These are phyloP conservation scores for Physaria fendleri DNA, from an alignment of 345 rosid species.

Conservation along the genomic window DNA sequence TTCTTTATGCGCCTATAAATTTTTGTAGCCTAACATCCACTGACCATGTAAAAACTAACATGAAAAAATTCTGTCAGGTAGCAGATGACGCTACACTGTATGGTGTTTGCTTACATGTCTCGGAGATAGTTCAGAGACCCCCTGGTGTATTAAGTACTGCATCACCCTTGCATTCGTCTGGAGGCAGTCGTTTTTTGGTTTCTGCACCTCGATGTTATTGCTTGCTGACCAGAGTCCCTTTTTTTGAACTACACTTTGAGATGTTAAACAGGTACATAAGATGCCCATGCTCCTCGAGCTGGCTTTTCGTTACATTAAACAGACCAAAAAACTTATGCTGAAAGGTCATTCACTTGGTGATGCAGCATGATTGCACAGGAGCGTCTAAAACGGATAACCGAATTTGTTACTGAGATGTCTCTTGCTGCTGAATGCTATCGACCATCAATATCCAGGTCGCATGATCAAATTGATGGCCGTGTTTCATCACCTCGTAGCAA, in stretches of 20 bases:
- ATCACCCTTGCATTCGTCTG: conserved; percentile 48
- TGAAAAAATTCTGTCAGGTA: conserved; percentile 45
- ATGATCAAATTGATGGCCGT: conserved; percentile 36
- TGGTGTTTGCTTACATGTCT: conserved; percentile 86
- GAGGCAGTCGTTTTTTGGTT: conserved; percentile 67
- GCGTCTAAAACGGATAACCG: conserved; percentile 87
- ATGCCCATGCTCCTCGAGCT: conserved; percentile 13
- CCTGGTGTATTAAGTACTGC: conserved; percentile 63
- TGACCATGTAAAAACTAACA: not conserved
- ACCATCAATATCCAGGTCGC: conserved; percentile 38
- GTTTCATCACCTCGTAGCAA: conserved; percentile 34
- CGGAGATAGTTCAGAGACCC: conserved; percentile 91
- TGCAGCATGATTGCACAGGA: conserved; percentile 97
- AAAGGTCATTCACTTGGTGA: conserved; percentile 29
- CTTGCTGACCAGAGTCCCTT: conserved; percentile 83
- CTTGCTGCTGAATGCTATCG: conserved; percentile 44
- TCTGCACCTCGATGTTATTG: conserved; percentile 99
- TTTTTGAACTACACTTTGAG: conserved; percentile 94
- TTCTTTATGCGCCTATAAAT: not conserved
- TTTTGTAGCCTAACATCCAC: conserved; percentile 10
- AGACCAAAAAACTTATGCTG: conserved; percentile 1
- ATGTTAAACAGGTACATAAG: conserved; percentile 80
- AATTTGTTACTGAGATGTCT: conserved; percentile 69
- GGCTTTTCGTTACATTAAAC: conserved; percentile 7
- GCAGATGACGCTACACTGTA: conserved; percentile 87